Conservation (phyloP, 495 filamentous ascomycete genomes). For the Daldinia decipiens region DNA sequence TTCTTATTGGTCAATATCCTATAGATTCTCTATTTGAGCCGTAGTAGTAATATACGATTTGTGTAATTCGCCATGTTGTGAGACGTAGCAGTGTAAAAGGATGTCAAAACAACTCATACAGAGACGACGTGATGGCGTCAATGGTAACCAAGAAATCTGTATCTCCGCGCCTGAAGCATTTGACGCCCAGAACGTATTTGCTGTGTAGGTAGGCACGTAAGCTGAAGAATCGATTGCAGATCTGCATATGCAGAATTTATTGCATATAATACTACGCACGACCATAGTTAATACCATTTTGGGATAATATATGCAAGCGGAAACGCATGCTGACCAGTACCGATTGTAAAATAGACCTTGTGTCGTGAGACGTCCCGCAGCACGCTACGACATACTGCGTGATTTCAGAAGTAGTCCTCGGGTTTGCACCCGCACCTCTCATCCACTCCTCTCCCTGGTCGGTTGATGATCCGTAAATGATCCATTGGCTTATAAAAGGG, state of each 20-base stretch:
- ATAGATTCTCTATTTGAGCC: not conserved
- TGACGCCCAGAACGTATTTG: not conserved
- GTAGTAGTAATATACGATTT: not conserved
- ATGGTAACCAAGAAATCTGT: not conserved
- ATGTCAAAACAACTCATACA: not conserved
- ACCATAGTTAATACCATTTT: not conserved
- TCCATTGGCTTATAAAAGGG: not conserved
- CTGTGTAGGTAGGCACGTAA: no score
- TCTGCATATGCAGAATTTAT: slow-evolving; percentile 2
- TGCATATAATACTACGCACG: not conserved
- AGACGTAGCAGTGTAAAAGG: not conserved
- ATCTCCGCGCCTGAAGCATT: not conserved
- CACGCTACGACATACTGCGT: not conserved
- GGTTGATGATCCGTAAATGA: not conserved
- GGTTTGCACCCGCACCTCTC: not conserved
- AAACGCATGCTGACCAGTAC: not conserved
- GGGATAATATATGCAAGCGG: not conserved
- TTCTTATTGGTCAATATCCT: not conserved
- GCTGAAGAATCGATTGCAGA: not conserved
- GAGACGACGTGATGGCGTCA: not conserved
- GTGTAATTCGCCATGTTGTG: not conserved
- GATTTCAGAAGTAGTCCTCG: not conserved
- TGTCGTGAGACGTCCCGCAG: not conserved
- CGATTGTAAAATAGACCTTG: not conserved
- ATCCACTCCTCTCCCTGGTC: not conserved